Percentiles rank a stretch among this genome's conserved stretches.
These are phyloP conservation scores for Psophocarpus tetragonolobus DNA, from an alignment of 306 rosid genomes.

Conservation along the genomic window DNA sequence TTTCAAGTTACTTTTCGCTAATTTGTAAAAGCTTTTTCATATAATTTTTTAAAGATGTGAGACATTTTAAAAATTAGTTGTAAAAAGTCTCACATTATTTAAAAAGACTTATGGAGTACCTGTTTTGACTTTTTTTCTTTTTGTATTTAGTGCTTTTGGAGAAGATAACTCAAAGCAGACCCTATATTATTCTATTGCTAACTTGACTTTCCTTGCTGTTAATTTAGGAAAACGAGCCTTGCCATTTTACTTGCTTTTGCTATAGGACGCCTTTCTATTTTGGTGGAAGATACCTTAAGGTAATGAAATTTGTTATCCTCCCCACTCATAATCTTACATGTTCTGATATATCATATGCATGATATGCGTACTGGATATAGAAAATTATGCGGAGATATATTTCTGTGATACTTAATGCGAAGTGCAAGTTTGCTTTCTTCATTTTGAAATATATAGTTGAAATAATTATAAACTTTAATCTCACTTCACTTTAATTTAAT, in stretches of 20 bases:
- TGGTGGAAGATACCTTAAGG: constrained; percentile 94
- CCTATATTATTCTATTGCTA: constrained; percentile 30
- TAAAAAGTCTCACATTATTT: no score
- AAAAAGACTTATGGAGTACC: no score
- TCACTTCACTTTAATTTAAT: no score
- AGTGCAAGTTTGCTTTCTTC: constrained; percentile 9
- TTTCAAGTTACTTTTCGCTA: no score
- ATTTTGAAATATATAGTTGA: constrained; percentile 7
- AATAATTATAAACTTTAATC: background rate
- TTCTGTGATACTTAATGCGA: background rate
- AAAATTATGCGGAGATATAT: background rate
- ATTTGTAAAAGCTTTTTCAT: no score
- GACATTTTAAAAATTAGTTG: no score
- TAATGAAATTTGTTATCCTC: constrained; percentile 32
- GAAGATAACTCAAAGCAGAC: no score
- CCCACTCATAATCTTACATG: constrained; percentile 3
- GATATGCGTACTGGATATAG: background rate
- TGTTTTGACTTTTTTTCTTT: no score
- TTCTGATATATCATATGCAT: background rate
- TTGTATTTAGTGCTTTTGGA: no score
- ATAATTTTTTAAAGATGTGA: no score
- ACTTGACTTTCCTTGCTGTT: constrained; percentile 6
- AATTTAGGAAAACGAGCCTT: constrained; percentile 65
- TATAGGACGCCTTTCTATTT: constrained; percentile 60
- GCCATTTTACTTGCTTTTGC: constrained; percentile 55